Conservation (phyloP, 1,284 basidiomycete species). For the Sporisorium graminicola region DNA sequence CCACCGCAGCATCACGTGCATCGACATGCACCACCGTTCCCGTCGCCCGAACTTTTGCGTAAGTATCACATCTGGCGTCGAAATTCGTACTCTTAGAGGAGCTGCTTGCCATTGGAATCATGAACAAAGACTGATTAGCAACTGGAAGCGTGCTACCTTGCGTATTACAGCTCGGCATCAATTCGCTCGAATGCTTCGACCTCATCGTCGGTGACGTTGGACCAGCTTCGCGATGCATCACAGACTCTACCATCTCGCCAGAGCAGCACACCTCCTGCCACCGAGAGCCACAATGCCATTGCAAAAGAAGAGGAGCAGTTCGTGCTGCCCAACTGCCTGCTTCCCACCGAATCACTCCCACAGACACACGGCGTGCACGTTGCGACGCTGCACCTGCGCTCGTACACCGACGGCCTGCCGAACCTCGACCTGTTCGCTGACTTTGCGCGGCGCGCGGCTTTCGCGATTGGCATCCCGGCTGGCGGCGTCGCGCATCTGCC, state of each 20-base stretch:
- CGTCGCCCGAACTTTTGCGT: slow-evolving; percentile 22
- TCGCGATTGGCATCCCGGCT: slow-evolving; percentile 84
- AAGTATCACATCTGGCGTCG: slow-evolving; percentile 10
- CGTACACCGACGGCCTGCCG: slow-evolving; percentile 73
- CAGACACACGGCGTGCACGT: slow-evolving; percentile 81
- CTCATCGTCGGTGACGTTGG: slow-evolving; percentile 32
- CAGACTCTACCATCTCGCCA: not conserved
- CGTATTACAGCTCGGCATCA: slow-evolving; percentile 20
- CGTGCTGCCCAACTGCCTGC: slow-evolving; percentile 39
- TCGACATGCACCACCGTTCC: slow-evolving; percentile 11
- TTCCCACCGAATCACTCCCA: slow-evolving; percentile 41
- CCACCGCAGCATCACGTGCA: slow-evolving; percentile 18
- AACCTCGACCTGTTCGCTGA: slow-evolving; percentile 84
- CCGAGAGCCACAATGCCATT: not conserved
- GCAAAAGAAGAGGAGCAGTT: slow-evolving; percentile 38
- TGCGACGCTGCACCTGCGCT: slow-evolving; percentile 85
- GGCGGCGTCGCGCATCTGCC: slow-evolving; percentile 80
- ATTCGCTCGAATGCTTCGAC: slow-evolving; percentile 32
- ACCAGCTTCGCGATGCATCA: slow-evolving; percentile 22
- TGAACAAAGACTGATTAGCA: not conserved
- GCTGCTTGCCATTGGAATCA: too few species aligned
- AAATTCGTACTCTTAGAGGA: not conserved
- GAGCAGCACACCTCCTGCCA: not conserved
- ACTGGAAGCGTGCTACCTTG: not conserved
- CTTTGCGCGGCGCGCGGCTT: slow-evolving; percentile 86